A percentile compares a stretch with the other conserved stretches of the same genome.
Evolutionary conservation across 2,329 filamentous ascomycete species (phyloP).

Genomic region (Cytospora mali): DNA sequence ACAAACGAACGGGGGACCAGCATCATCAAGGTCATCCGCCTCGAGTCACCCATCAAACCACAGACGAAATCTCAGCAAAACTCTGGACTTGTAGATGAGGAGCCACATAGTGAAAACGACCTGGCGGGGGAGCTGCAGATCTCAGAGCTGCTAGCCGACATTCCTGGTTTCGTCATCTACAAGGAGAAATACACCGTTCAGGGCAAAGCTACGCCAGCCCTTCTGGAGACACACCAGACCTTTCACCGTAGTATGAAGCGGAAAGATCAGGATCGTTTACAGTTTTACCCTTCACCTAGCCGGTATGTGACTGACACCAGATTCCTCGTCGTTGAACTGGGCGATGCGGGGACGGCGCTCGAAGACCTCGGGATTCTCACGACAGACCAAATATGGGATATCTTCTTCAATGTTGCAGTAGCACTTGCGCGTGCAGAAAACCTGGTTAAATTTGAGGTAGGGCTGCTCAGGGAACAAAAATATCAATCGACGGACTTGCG

Average conservation of each 20-base stretch:
- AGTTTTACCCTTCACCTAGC: conserved; percentile 65
- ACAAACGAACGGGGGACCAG: conserved; percentile 61
- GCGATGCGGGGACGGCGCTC: conserved; percentile 62
- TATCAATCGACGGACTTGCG: not conserved
- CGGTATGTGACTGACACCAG: conserved; percentile 59
- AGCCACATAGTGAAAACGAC: conserved; percentile 57
- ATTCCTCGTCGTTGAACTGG: conserved; percentile 65
- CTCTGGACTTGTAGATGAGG: conserved; percentile 59
- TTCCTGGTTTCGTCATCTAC: conserved; percentile 67
- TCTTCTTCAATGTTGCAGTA: conserved; percentile 62
- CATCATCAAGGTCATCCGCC: conserved; percentile 66
- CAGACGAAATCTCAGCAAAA: conserved; percentile 60
- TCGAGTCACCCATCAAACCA: conserved; percentile 59
- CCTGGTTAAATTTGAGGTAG: conserved; percentile 61
- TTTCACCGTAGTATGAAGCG: conserved; percentile 59
- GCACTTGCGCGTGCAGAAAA: conserved; percentile 63
- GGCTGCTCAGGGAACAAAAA: conserved; percentile 16
- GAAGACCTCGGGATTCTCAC: conserved; percentile 58
- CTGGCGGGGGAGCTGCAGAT: conserved; percentile 63
- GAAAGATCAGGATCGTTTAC: conserved; percentile 57
- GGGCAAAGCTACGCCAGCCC: conserved; percentile 54
- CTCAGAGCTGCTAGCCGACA: conserved; percentile 64
- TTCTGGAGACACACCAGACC: conserved; percentile 62
- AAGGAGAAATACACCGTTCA: conserved; percentile 64
- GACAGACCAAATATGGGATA: conserved; percentile 61